These are phyloP conservation scores for Amanita exitialis DNA, from an alignment of 768 basidiomycete genomes.

Conservation along the genomic window DNA sequence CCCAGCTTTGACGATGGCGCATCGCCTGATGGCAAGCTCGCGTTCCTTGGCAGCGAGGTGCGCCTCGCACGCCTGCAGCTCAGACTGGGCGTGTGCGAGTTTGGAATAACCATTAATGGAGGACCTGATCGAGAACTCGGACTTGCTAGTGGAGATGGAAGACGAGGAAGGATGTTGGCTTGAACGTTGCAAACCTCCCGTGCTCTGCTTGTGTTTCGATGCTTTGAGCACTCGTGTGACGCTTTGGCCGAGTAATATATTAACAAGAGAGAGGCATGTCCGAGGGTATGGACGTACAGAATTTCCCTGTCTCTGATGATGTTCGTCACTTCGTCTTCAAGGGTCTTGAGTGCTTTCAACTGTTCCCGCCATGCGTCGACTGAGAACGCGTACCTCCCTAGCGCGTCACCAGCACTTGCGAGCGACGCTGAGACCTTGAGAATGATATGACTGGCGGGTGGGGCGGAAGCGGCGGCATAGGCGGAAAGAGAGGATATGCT, in stretches of 20 bases:
- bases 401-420: constrained; percentile 57
- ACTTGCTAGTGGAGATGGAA: constrained; percentile 31
- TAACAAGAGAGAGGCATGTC: neutral
- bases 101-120: constrained; percentile 30
- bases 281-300: constrained; percentile 38
- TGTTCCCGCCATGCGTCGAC: constrained; percentile 60
- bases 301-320: constrained; percentile 74
- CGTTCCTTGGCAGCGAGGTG: constrained; percentile 63
- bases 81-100: constrained; percentile 56
- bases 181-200: constrained; percentile 31
- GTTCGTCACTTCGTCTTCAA: constrained; percentile 67
- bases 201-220: constrained; percentile 34
- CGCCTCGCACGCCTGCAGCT: constrained; percentile 75
- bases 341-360: constrained; percentile 45
- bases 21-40: constrained; percentile 43
- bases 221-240: constrained; percentile 74
- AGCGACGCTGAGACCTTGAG: constrained; percentile 47
- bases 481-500: constrained; percentile 61
- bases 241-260: constrained; percentile 24
- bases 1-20: constrained; percentile 50
- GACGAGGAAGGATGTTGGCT: constrained; percentile 24
- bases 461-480: constrained; percentile 60
- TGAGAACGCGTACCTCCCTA: constrained; percentile 46
- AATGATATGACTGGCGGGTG: constrained; percentile 43
- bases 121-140: constrained; percentile 15